Percentiles rank a stretch among this genome's conserved stretches.
These are phyloP conservation scores for Botrytis medusae DNA, from an alignment of 2,329 filamentous ascomycete genomes.

Conservation along the genomic window DNA sequence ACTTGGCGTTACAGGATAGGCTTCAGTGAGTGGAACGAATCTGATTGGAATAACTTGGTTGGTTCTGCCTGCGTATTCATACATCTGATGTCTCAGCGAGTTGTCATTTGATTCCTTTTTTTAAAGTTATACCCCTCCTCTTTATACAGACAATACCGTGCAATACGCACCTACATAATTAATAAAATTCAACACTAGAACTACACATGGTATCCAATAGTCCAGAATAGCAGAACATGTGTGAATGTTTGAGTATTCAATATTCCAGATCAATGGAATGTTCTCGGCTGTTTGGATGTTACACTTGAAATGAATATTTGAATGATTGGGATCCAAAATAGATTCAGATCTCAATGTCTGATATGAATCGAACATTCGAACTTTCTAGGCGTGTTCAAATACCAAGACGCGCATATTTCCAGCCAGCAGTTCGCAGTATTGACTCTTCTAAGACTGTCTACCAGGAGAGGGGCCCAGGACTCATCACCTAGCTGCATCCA, in stretches of 20 bases:
- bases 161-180: neutral
- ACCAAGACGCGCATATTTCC: neutral
- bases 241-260: neutral
- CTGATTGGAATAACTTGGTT: neutral
- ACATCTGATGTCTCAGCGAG: neutral
- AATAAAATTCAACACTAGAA: neutral
- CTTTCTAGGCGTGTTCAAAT: neutral
- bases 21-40: neutral
- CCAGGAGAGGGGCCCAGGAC: neutral
- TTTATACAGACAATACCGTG: neutral
- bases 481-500: neutral
- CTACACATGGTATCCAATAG: neutral
- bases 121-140: constrained; percentile 1
- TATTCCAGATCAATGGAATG: neutral
- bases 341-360: neutral
- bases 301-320: neutral
- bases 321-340: neutral
- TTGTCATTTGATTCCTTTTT: neutral
- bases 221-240: neutral
- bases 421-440: neutral
- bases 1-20: constrained; percentile 7
- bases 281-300: neutral
- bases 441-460: neutral
- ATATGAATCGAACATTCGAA: neutral
- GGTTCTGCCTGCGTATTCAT: neutral